Conservation (phyloP, 345 rosid genomes). For the Melaleuca alternifolia region DNA sequence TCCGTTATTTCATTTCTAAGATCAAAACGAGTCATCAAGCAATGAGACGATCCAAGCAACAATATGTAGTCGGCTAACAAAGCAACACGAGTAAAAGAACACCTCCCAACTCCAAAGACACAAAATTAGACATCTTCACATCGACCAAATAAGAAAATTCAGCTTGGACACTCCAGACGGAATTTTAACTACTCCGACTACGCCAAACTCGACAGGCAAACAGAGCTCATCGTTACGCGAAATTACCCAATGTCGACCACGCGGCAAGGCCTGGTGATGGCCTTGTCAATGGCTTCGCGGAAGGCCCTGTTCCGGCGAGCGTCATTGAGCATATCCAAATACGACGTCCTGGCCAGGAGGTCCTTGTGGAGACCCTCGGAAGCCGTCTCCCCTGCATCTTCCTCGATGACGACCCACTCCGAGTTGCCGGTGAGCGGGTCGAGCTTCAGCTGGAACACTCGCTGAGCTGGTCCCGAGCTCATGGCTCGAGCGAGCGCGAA, state of each 20-base stretch:
- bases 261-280: conserved; percentile 57
- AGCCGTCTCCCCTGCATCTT: conserved; percentile 11
- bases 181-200: neutral
- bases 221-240: neutral
- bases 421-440: conserved; percentile 58
- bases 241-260: conserved; percentile 86
- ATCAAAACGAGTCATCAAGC: neutral
- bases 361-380: conserved; percentile 14
- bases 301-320: conserved; percentile 40
- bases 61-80: neutral
- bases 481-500: conserved; percentile 17
- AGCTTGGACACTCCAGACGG: neutral
- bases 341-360: conserved; percentile 53
- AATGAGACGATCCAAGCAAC: neutral
- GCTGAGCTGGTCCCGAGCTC: conserved; percentile 32
- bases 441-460: conserved; percentile 49
- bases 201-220: neutral
- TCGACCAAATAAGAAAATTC: neutral
- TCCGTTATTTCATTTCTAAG: neutral
- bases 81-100: neutral
- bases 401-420: conserved; percentile 61
- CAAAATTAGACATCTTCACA: neutral
- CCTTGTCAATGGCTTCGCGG: conserved; percentile 48
- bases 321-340: conserved; percentile 74
- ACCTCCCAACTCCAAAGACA: neutral